phyloP scores from a whole-genome alignment of 345 rosid species.

The Moricandia moricandioides region DNA sequence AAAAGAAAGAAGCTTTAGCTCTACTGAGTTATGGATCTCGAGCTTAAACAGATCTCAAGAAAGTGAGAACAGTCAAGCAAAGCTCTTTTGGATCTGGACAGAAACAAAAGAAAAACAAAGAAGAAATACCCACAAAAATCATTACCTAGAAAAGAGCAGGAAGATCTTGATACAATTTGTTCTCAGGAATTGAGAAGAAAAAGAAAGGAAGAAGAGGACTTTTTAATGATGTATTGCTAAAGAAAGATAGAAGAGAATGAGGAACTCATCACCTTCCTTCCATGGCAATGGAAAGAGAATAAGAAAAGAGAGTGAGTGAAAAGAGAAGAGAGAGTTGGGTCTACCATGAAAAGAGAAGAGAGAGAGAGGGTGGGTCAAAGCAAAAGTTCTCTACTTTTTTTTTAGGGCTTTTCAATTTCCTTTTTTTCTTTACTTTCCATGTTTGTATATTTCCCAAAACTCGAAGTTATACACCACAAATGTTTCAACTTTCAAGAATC shows the following conservation, averaged over 20 bases:
- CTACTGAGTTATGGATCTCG: constrained; percentile 3
- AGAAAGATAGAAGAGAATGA: constrained; percentile 32
- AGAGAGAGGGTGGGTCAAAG: constrained; percentile 51
- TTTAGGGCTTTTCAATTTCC: constrained; percentile 24
- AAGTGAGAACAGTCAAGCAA: constrained; percentile 35
- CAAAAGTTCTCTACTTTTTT: constrained; percentile 32
- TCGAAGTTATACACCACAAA: not conserved
- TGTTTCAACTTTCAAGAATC: not conserved
- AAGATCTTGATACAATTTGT: not conserved
- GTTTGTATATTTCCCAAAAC: constrained; percentile 6
- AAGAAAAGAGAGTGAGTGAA: constrained; percentile 20
- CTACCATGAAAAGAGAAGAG: constrained; percentile 43
- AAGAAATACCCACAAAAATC: not conserved
- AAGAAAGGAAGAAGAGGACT: constrained; percentile 13
- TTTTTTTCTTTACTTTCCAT: not conserved
- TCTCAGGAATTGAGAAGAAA: constrained; percentile 20
- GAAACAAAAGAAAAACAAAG: constrained; percentile 8
- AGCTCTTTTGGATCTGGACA: constrained; percentile 35
- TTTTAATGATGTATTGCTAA: constrained; percentile 29
- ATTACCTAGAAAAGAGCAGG: not conserved
- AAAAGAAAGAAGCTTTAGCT: not conserved
- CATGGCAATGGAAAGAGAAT: constrained; percentile 39
- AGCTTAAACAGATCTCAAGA: constrained; percentile 42
- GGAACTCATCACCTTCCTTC: constrained; percentile 41
- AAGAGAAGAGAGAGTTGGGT: constrained; percentile 35